Evolutionary conservation across 176 grass and related monocot genomes (phyloP), one percentile per base, ranked within the genome.

Genomic region (Musa itinerans): DNA sequence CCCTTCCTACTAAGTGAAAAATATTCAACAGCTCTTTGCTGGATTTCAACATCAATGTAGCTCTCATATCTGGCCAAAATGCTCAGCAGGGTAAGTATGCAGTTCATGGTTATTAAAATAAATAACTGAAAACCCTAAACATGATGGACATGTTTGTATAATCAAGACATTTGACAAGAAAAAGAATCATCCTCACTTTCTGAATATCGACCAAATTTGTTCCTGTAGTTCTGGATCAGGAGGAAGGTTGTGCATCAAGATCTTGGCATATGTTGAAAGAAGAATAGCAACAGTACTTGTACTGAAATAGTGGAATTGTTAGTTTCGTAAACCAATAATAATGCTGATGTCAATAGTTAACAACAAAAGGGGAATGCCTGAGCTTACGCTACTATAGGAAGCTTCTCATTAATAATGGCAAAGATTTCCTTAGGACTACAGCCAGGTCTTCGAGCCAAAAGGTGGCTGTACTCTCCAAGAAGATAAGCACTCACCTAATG

Each of bases 361-460:
- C 50, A 73, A 5, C 74, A 54, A 77, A 61, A 57, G 56, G 43
- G 62, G 74, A 81, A 76, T 53, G 13, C 51, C 66, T 78, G 26
- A 84, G 87, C 90, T 94, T 91, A 99, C 90, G 90, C 70, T 80
- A 93, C 84, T 81, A 90, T 93, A 26, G 95, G 90, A 83, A 99
- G 86, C 81, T 91, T 99, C 77, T 99, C 90, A 65, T 87, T 99
- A 83, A 99, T 88, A 86, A 94, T 83, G 79, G 83, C 50, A 77
- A 99, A 99, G 63, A 99, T 84, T 76, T 99, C 95, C 84, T 99
- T 99, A 66, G 95, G 95, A 65, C 86, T 94, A 85, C 95, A 94
- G 61, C 95, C 84, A 80, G 95, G 90, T 82, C 90, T 87, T 78
- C 71, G 86, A 73, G 84, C 84, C 88, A 99, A 94, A 86, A 94